phyloP scores from a whole-genome alignment of 257 asterid species.

The Nicotiana tabacum region DNA sequence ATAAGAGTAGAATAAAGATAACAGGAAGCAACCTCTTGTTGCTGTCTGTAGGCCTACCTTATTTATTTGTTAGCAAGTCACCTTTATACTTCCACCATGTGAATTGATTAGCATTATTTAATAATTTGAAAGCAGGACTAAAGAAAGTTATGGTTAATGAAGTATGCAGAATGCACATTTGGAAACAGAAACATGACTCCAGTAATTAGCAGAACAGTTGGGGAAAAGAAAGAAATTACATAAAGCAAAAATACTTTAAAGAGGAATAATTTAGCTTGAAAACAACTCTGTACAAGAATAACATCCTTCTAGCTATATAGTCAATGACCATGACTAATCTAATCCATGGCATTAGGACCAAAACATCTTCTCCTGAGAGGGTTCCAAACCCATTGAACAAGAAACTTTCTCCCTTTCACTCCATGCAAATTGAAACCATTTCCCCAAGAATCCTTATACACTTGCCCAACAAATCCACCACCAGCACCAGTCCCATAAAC shows the following conservation, averaged over 20 bases:
- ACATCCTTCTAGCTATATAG: not conserved
- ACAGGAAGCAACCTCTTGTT: not conserved
- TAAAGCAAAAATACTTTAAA: not conserved
- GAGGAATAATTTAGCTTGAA: not conserved
- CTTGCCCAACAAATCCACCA: constrained; percentile 60
- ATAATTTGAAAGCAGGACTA: not conserved
- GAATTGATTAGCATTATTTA: not conserved
- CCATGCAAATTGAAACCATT: constrained; percentile 63
- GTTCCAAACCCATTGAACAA: constrained; percentile 86
- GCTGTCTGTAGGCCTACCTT: not conserved
- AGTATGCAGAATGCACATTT: not conserved
- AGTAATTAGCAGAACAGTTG: not conserved
- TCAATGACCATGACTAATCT: not conserved
- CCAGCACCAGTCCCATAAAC: constrained; percentile 77
- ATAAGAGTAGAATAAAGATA: not conserved
- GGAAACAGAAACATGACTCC: not conserved
- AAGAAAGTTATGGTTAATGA: not conserved
- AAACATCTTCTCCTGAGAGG: constrained; percentile 50
- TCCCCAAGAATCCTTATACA: constrained; percentile 48
- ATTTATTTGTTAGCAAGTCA: not conserved
- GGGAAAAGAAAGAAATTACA: not conserved
- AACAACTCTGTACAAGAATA: not conserved
- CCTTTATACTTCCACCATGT: not conserved
- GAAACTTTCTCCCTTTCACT: constrained; percentile 58
- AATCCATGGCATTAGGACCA: constrained; percentile 73